Percentiles rank a stretch among this genome's conserved stretches.
phyloP scores from a whole-genome alignment of 495 filamentous ascomycete species.

The Penicillium canariense region DNA sequence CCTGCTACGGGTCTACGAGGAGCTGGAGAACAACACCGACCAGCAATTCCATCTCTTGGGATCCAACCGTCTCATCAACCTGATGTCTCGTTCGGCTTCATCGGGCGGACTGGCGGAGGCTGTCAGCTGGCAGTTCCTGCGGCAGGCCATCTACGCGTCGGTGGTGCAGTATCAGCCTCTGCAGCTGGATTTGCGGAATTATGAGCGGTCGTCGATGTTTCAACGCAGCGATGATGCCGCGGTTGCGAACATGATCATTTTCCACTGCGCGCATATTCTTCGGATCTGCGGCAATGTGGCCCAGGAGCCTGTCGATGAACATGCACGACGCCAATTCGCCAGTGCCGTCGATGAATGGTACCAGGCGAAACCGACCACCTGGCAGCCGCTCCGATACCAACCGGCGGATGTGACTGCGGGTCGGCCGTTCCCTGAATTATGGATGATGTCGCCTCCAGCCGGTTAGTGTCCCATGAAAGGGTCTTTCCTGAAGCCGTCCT shows the following conservation, averaged over 20 bases:
- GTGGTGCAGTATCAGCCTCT: conserved; percentile 37
- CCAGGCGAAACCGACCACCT: conserved; percentile 27
- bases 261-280: conserved; percentile 37
- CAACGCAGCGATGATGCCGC: conserved; percentile 35
- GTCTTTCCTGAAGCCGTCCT: not conserved
- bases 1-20: conserved; percentile 38
- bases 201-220: conserved; percentile 35
- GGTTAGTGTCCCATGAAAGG: conserved; percentile 15
- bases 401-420: conserved; percentile 21
- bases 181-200: conserved; percentile 36
- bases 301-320: conserved; percentile 17
- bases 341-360: conserved; percentile 34
- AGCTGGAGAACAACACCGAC: conserved; percentile 33
- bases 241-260: conserved; percentile 36
- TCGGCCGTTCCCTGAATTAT: conserved; percentile 40
- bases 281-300: conserved; percentile 28
- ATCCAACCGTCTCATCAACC: conserved; percentile 37
- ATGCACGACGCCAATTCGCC: conserved; percentile 24
- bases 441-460: conserved; percentile 40
- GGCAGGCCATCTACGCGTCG: conserved; percentile 43
- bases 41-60: conserved; percentile 39
- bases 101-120: conserved; percentile 42
- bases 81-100: conserved; percentile 34
- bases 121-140: conserved; percentile 41
- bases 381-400: conserved; percentile 38